Conservation (phyloP, 202 grass and related monocot genomes). For the Saccharum hybrid region DNA sequence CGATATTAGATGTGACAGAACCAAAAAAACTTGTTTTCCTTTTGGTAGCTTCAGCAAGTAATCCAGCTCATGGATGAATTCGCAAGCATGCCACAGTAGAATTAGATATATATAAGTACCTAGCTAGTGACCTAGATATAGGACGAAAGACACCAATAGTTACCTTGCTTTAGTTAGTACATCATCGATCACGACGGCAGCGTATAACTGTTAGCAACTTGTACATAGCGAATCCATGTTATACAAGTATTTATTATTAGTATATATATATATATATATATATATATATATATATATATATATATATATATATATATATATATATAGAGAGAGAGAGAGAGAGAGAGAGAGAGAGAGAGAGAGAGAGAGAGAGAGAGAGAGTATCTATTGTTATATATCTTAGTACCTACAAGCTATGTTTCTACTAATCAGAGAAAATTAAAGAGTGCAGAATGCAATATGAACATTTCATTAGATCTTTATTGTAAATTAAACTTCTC, state of each 20-base stretch:
- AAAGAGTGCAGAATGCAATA: neutral
- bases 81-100: constrained; percentile 49
- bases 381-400: neutral
- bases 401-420: constrained; percentile 3
- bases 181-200: constrained; percentile 4
- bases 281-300: neutral
- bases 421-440: neutral
- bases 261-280: neutral
- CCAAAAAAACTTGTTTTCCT: constrained; percentile 5
- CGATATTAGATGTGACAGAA: constrained; percentile 27
- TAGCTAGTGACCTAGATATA: constrained; percentile 35
- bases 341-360: no score
- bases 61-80: constrained; percentile 48
- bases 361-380: no score
- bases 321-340: no score
- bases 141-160: constrained; percentile 19
- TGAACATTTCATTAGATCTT: neutral
- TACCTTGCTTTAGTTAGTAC: constrained; percentile 29
- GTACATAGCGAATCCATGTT: constrained; percentile 5
- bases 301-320: neutral
- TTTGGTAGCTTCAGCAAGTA: constrained; percentile 46
- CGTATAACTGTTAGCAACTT: constrained; percentile 7
- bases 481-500: neutral
- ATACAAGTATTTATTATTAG: neutral
- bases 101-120: constrained; percentile 30